A percentile compares a stretch with the other conserved stretches of the same genome.
Conservation (phyloP, 768 basidiomycete genomes). For the Tephrocybe sp. region DNA sequence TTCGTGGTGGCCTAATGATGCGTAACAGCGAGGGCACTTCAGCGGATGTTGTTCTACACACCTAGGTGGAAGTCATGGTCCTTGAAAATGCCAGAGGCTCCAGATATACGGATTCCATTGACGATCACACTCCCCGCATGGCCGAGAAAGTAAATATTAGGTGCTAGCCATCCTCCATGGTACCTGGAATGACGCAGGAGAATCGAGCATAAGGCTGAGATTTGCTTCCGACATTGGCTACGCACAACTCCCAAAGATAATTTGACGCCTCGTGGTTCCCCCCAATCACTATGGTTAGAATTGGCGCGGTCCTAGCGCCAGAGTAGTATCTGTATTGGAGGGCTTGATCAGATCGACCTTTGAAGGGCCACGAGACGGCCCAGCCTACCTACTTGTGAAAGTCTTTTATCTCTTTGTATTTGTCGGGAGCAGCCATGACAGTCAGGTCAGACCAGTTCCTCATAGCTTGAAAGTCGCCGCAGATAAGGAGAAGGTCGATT, state of each 20-base stretch:
- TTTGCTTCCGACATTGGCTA: constrained; percentile 9
- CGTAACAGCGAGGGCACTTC: background rate
- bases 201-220: background rate
- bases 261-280: constrained; percentile 98
- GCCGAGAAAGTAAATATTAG: constrained; percentile 95
- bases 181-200: too few species aligned
- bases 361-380: background rate
- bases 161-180: constrained; percentile 96
- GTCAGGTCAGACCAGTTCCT: constrained; percentile 83
- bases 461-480: constrained; percentile 95
- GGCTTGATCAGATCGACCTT: background rate
- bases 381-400: constrained; percentile 68
- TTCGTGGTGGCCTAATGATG: constrained; percentile 72
- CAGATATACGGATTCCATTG: constrained; percentile 86
- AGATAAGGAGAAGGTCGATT: constrained; percentile 86
- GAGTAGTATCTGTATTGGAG: constrained; percentile 72
- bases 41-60: constrained; percentile 23
- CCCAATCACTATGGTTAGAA: constrained; percentile 92
- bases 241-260: constrained; percentile 94
- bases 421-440: constrained; percentile 89
- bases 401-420: constrained; percentile 81
- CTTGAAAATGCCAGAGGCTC: constrained; percentile 93
- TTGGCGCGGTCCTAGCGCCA: constrained; percentile 76
- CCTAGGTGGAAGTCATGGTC: constrained; percentile 70
- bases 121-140: constrained; percentile 87